These are phyloP conservation scores for Acanthamoeba royreba DNA, from an alignment of 208 protist genomes.

Conservation along the genomic window DNA sequence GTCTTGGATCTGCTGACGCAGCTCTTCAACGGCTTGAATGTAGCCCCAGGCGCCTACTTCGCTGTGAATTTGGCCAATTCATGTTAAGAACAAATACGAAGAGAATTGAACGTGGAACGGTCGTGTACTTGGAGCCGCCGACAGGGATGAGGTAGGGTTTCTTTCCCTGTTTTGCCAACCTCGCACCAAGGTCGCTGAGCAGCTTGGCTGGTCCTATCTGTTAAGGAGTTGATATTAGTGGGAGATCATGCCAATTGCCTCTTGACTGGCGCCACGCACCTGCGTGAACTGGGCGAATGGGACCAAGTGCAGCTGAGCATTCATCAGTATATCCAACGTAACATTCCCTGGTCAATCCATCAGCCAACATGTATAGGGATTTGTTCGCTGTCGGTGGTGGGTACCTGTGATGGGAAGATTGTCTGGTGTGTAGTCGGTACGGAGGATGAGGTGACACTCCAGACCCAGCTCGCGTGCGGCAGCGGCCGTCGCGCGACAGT, in stretches of 20 bases:
- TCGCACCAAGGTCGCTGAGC: background rate
- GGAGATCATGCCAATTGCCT: background rate
- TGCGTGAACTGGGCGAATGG: background rate
- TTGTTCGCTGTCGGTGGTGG: background rate
- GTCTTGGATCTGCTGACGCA: slow-evolving; percentile 34
- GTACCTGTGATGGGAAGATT: background rate
- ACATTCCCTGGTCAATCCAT: slow-evolving; percentile 59
- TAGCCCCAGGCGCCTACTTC: slow-evolving; percentile 65
- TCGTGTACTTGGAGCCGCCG: slow-evolving; percentile 45
- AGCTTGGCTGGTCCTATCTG: background rate
- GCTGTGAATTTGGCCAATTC: background rate
- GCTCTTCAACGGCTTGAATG: slow-evolving; percentile 45
- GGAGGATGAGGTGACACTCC: slow-evolving; percentile 51
- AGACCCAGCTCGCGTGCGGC: slow-evolving; percentile 52
- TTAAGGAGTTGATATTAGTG: background rate
- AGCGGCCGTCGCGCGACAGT: slow-evolving; percentile 55
- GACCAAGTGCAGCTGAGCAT: slow-evolving; percentile 45
- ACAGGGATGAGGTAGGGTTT: slow-evolving; percentile 57
- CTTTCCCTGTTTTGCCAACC: background rate
- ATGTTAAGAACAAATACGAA: background rate
- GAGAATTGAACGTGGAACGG: background rate
- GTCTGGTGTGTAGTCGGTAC: background rate
- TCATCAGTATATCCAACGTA: slow-evolving; percentile 50
- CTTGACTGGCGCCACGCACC: background rate
- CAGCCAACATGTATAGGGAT: too few relatives aligned